Conservation (phyloP, 768 basidiomycete species). For the Rickenella mellea region DNA sequence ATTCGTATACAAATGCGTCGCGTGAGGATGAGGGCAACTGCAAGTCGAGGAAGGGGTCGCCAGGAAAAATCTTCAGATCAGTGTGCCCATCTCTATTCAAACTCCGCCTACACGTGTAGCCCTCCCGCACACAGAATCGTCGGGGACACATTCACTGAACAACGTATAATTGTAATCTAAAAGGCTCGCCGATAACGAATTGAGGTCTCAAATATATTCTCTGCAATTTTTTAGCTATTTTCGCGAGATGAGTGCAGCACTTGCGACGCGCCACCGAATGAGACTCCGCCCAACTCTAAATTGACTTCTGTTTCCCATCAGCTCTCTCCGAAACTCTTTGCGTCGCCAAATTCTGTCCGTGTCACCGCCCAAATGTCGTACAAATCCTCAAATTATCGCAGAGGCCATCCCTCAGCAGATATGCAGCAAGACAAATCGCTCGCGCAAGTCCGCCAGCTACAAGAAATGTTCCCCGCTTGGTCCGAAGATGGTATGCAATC, state of each 20-base stretch:
- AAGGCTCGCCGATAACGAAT: too few relatives aligned
- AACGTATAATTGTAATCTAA: too few relatives aligned
- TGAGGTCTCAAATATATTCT: too few relatives aligned
- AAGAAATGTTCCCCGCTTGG: constrained; percentile 65
- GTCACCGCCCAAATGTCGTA: constrained; percentile 36
- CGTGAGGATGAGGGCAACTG: not conserved
- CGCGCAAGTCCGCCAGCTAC: constrained; percentile 47
- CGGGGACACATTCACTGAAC: too few relatives aligned
- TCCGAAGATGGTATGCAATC: constrained; percentile 50
- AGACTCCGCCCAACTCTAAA: too few relatives aligned
- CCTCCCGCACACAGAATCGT: too few relatives aligned
- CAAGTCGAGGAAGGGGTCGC: not conserved
- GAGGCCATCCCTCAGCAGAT: constrained; percentile 22
- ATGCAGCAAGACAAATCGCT: constrained; percentile 32
- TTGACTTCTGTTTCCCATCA: too few relatives aligned
- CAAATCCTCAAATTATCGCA: constrained; percentile 34
- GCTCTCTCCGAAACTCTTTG: too few relatives aligned
- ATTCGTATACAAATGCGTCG: not conserved
- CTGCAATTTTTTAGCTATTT: too few relatives aligned
- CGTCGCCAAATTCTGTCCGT: too few relatives aligned
- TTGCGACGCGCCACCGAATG: too few relatives aligned
- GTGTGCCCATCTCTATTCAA: constrained; percentile 1
- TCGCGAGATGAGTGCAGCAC: too few relatives aligned
- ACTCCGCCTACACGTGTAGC: constrained; percentile 1
- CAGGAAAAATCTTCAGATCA: constrained; percentile 1